phyloP scores from a whole-genome alignment of 75 land plant species.

The Pinus albicaulis region DNA sequence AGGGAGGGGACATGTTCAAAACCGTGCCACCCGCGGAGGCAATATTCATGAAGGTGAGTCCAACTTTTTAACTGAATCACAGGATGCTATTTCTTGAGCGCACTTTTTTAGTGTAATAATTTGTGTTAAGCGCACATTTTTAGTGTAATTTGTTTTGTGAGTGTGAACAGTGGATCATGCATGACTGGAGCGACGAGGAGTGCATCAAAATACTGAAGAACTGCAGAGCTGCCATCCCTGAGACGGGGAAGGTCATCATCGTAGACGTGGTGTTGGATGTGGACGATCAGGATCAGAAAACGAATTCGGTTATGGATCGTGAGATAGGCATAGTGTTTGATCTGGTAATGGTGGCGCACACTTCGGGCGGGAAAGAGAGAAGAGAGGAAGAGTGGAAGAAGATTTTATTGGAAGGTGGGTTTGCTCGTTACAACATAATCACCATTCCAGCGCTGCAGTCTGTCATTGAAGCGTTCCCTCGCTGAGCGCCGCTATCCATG shows the following conservation, averaged over 20 bases:
- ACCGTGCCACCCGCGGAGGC: conserved; percentile 24
- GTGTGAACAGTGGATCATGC: conserved; percentile 34
- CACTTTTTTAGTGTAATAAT: too few species aligned
- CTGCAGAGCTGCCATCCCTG: conserved; percentile 28
- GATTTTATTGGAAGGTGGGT: conserved; percentile 38
- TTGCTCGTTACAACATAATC: conserved; percentile 12
- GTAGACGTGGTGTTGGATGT: conserved; percentile 25
- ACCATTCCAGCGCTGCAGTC: conserved; percentile 9
- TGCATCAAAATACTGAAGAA: background rate
- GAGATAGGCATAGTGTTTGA: conserved; percentile 16
- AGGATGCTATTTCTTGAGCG: too few species aligned
- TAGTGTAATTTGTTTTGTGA: too few species aligned
- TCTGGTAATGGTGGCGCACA: conserved; percentile 23
- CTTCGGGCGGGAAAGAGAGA: conserved; percentile 36
- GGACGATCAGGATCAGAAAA: background rate
- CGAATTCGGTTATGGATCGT: background rate
- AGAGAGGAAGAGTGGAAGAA: conserved; percentile 29
- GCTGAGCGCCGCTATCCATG: background rate
- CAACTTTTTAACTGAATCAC: too few species aligned
- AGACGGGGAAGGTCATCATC: conserved; percentile 36
- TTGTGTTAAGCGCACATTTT: too few species aligned
- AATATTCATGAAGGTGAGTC: conserved; percentile 28
- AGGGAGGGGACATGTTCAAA: conserved; percentile 38
- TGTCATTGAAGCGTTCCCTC: conserved; percentile 25
- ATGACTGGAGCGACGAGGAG: conserved; percentile 48